These are phyloP conservation scores for Scheffersomyces lignicola DNA, from an alignment of 1,139 yeast genomes.

Conservation along the genomic window DNA sequence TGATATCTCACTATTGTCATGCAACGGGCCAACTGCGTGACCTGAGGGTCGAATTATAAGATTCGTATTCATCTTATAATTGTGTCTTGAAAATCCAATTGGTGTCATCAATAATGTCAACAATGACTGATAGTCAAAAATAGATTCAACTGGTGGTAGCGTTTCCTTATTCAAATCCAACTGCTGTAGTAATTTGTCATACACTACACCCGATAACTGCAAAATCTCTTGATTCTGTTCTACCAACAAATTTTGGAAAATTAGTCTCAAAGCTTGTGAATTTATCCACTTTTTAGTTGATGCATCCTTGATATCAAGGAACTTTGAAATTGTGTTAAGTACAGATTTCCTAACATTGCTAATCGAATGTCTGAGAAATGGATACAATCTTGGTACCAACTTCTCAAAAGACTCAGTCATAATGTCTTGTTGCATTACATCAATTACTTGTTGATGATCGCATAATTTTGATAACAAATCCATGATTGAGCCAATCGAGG, in stretches of 20 bases:
- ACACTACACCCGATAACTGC: conserved; percentile 62
- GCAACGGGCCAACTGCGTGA: conserved; percentile 36
- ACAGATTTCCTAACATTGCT: conserved; percentile 91
- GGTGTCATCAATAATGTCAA: conserved; percentile 84
- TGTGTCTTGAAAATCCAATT: conserved; percentile 88
- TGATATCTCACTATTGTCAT: conserved; percentile 23
- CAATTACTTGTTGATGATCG: conserved; percentile 75
- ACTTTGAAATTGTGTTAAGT: conserved; percentile 75
- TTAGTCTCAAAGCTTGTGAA: conserved; percentile 65
- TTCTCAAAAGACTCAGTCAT: conserved; percentile 53
- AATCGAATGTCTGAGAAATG: conserved; percentile 91
- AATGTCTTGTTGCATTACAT: conserved; percentile 66
- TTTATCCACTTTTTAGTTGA: conserved; percentile 77
- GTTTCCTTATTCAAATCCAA: conserved; percentile 26
- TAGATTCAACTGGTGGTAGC: conserved; percentile 40
- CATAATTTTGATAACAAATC: conserved; percentile 87
- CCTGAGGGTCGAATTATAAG: conserved; percentile 84
- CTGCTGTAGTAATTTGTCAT: conserved; percentile 47
- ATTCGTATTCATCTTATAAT: conserved; percentile 77
- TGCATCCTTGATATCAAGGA: conserved; percentile 67
- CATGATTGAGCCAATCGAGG: conserved; percentile 96
- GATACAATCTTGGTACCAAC: conserved; percentile 88
- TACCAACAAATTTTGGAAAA: conserved; percentile 83
- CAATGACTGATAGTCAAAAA: conserved; percentile 63
- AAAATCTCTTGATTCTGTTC: conserved; percentile 84